These are phyloP conservation scores for Beauveria medogensis DNA, from an alignment of 2,329 filamentous ascomycete genomes.

Conservation along the genomic window DNA sequence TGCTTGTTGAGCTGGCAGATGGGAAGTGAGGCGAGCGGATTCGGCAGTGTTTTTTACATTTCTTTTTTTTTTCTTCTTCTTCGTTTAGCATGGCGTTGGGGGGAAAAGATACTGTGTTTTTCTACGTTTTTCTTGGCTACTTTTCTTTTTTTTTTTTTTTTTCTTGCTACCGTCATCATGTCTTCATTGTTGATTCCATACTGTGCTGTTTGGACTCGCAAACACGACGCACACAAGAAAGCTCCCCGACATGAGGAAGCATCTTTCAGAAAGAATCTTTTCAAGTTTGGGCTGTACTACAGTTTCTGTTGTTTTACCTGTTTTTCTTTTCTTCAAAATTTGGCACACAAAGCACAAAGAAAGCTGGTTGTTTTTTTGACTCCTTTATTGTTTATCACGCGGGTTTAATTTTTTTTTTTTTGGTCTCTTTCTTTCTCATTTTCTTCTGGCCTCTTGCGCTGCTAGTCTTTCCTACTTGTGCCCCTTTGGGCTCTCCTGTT, in stretches of 20 bases:
- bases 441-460: too few species aligned
- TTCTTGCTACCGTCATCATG: neutral
- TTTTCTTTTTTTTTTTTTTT: neutral
- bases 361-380: neutral
- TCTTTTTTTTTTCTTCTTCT: neutral
- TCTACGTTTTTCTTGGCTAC: slow-evolving; percentile 5
- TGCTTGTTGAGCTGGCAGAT: neutral
- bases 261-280: neutral
- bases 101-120: slow-evolving; percentile 15
- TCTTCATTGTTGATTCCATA: neutral
- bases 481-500: too few species aligned
- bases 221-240: neutral
- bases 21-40: neutral
- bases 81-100: slow-evolving; percentile 26
- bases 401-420: neutral
- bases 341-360: neutral
- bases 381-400: too few species aligned
- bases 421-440: neutral
- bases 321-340: neutral
- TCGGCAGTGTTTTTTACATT: neutral
- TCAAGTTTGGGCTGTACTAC: neutral
- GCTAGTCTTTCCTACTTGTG: too few species aligned
- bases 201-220: too few species aligned
- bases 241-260: neutral
- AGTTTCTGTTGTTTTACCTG: neutral